A percentile compares a stretch with the other conserved stretches of the same genome.
phyloP scores from a whole-genome alignment of 169 alveolate genomes.

The Plasmodium fragile region DNA sequence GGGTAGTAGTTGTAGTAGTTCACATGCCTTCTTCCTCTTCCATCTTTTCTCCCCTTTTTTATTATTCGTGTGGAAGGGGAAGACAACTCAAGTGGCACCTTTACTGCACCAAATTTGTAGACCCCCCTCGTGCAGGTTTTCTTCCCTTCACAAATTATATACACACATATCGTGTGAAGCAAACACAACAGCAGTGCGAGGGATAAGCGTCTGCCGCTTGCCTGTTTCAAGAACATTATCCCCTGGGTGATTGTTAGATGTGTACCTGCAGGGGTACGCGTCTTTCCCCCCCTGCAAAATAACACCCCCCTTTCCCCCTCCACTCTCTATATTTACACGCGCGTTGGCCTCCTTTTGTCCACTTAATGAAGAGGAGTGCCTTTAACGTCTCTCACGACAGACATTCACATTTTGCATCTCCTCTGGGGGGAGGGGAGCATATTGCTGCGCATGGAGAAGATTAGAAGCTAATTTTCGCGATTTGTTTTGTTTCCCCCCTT shows the following conservation, averaged over 20 bases:
- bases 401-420: neutral
- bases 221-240: slow-evolving; percentile 22
- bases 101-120: neutral
- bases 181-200: slow-evolving; percentile 36
- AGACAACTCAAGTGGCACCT: neutral
- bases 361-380: slow-evolving; percentile 3
- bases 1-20: neutral
- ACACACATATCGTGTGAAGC: slow-evolving; percentile 2
- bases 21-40: neutral
- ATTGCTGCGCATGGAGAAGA: neutral
- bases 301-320: no score
- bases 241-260: neutral
- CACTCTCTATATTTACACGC: neutral
- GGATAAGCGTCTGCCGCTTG: neutral
- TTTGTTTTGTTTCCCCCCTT: neutral
- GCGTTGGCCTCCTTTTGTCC: neutral
- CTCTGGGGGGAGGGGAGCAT: neutral
- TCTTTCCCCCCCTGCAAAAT: neutral
- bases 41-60: neutral
- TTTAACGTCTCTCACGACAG: neutral
- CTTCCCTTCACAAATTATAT: neutral
- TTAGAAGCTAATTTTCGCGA: neutral
- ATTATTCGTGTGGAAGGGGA: neutral
- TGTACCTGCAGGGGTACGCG: neutral
- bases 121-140: neutral